Conservation (phyloP, 1,284 basidiomycete genomes). For the Ceratobasidium sp. region DNA sequence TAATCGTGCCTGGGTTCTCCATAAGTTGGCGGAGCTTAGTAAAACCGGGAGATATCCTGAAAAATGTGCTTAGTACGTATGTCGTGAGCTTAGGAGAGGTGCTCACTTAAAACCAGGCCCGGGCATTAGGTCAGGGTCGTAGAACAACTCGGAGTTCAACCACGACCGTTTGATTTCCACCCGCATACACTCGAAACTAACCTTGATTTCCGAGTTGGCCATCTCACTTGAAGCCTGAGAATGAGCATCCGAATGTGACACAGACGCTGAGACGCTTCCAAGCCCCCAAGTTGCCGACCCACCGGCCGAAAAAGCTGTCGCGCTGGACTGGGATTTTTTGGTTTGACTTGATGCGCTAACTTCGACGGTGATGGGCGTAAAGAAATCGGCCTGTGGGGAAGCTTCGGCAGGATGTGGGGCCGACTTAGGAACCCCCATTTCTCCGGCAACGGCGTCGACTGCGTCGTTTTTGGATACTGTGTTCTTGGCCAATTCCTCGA, state of each 20-base stretch:
- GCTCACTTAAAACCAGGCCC: slow-evolving; percentile 11
- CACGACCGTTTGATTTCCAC: slow-evolving; percentile 39
- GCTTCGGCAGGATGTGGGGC: neutral
- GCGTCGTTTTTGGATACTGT: neutral
- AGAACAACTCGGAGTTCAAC: slow-evolving; percentile 30
- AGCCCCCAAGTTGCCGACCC: neutral
- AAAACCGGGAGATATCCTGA: slow-evolving; percentile 34
- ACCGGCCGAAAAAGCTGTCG: neutral
- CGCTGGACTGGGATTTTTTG: neutral
- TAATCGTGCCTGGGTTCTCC: neutral
- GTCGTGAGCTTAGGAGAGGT: neutral
- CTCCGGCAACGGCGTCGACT: neutral
- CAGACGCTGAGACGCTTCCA: neutral
- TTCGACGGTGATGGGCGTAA: slow-evolving; percentile 14
- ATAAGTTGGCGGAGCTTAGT: slow-evolving; percentile 1
- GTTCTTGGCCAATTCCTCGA: neutral
- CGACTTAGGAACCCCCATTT: neutral
- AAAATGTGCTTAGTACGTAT: neutral
- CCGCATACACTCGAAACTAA: slow-evolving; percentile 21
- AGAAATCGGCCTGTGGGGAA: neutral
- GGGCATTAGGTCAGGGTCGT: slow-evolving; percentile 11
- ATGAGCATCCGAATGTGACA: neutral
- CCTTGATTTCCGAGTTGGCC: neutral
- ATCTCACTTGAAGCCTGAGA: neutral
- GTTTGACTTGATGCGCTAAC: neutral